phyloP scores from a whole-genome alignment of 192 early-diverging fungal species.

The Gonapodya sp. region DNA sequence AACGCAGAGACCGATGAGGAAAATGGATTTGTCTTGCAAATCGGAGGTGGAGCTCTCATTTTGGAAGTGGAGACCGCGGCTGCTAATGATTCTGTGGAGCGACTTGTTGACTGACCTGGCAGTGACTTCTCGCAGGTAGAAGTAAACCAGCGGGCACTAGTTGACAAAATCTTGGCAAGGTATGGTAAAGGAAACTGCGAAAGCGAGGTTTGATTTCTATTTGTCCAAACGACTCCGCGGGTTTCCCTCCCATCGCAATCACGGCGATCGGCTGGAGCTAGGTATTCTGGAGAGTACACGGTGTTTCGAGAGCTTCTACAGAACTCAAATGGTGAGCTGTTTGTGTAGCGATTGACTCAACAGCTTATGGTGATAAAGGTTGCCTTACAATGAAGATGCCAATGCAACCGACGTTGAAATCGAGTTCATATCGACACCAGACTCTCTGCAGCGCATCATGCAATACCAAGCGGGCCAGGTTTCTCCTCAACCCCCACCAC shows the following conservation, averaged over 20 bases:
- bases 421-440: constrained; percentile 40
- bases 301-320: constrained; percentile 72
- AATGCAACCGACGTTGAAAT: constrained; percentile 45
- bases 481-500: constrained; percentile 12
- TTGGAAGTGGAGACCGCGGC: no score
- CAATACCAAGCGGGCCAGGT: constrained; percentile 14
- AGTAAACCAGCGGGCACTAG: constrained; percentile 83
- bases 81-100: no score
- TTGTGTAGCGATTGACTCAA: not conserved
- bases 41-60: no score
- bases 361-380: no score
- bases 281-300: constrained; percentile 75
- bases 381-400: constrained; percentile 62
- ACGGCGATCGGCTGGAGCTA: no score
- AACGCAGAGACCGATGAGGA: no score
- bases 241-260: no score
- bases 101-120: no score
- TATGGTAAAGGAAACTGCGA: constrained; percentile 9
- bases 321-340: constrained; percentile 35
- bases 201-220: not conserved
- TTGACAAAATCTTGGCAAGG: constrained; percentile 83
- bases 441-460: constrained; percentile 22
- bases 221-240: not conserved
- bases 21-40: no score
- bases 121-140: no score